These are phyloP conservation scores for Salicornia ramosissima DNA, from an alignment of 148 eudicot species.

Conservation along the genomic window DNA sequence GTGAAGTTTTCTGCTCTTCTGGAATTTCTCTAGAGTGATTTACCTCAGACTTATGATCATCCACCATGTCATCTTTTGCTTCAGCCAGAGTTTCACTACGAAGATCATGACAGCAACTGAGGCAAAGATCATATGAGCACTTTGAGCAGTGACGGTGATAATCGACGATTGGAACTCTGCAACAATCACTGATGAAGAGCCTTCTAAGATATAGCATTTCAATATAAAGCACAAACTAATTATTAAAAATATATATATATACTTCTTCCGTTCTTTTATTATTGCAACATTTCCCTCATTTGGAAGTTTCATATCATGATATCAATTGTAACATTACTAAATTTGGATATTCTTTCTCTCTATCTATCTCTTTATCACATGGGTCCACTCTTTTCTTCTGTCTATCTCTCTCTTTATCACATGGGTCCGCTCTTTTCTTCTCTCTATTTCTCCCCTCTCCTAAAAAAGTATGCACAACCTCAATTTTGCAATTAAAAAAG, in stretches of 20 bases:
- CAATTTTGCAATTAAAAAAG: too few relatives aligned
- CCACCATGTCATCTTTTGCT: constrained; percentile 32
- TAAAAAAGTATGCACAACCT: too few relatives aligned
- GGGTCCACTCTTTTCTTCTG: too few relatives aligned
- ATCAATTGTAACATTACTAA: too few relatives aligned
- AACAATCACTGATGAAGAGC: constrained; percentile 59
- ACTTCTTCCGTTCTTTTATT: too few relatives aligned
- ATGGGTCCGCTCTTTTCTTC: too few relatives aligned
- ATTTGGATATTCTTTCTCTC: too few relatives aligned
- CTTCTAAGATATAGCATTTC: constrained; percentile 16
- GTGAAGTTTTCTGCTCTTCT: constrained; percentile 30
- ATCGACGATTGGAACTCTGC: constrained; percentile 91
- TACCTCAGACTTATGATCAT: constrained; percentile 20
- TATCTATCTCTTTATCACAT: too few relatives aligned
- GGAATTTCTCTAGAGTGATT: constrained; percentile 24
- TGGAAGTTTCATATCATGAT: too few relatives aligned
- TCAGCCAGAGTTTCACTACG: constrained; percentile 48
- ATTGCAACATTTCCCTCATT: too few relatives aligned
- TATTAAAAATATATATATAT: not conserved
- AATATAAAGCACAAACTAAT: constrained; percentile 2
- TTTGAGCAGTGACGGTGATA: constrained; percentile 87
- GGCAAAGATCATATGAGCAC: constrained; percentile 93
- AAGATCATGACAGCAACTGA: constrained; percentile 90
- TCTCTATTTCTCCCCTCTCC: too few relatives aligned
- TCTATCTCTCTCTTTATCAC: too few relatives aligned